These are phyloP conservation scores for Phlegmacium glaucopus DNA, from an alignment of 768 basidiomycete genomes.

Conservation along the genomic window DNA sequence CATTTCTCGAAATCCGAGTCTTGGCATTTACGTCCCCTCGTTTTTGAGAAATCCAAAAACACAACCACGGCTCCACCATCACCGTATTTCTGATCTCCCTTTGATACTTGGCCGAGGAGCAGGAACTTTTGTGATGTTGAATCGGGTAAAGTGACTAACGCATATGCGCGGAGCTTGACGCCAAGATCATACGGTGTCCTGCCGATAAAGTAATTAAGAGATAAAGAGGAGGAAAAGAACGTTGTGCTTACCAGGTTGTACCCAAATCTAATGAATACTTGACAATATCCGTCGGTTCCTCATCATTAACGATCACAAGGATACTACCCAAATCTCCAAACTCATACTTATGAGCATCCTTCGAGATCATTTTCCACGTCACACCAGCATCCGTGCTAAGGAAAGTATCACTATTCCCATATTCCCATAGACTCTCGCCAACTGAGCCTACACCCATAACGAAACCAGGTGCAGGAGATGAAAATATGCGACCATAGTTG, in stretches of 20 bases:
- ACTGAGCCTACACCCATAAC: conserved; percentile 97
- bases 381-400: conserved; percentile 87
- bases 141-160: conserved; percentile 88
- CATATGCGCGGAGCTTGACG: conserved; percentile 64
- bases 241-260: conserved; percentile 63
- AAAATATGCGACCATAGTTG: conserved; percentile 93
- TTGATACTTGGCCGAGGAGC: conserved; percentile 73
- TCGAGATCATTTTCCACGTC: conserved; percentile 75
- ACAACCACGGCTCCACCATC: conserved; percentile 67
- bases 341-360: conserved; percentile 89
- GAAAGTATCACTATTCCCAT: conserved; percentile 92
- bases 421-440: conserved; percentile 61
- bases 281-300: conserved; percentile 65
- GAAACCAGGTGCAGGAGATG: conserved; percentile 90
- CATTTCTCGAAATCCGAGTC: conserved; percentile 79
- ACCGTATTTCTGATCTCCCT: conserved; percentile 49
- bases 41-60: conserved; percentile 78
- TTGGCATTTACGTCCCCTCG: conserved; percentile 65
- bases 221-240: not conserved
- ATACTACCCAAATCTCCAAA: conserved; percentile 90
- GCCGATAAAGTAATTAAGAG: not conserved
- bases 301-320: conserved; percentile 80
- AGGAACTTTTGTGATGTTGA: conserved; percentile 97
- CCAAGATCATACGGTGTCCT: conserved; percentile 76
- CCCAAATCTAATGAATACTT: conserved; percentile 84